phyloP scores from a whole-genome alignment of 2,329 filamentous ascomycete genomes.

The Hypoxylon rubiginosum region DNA sequence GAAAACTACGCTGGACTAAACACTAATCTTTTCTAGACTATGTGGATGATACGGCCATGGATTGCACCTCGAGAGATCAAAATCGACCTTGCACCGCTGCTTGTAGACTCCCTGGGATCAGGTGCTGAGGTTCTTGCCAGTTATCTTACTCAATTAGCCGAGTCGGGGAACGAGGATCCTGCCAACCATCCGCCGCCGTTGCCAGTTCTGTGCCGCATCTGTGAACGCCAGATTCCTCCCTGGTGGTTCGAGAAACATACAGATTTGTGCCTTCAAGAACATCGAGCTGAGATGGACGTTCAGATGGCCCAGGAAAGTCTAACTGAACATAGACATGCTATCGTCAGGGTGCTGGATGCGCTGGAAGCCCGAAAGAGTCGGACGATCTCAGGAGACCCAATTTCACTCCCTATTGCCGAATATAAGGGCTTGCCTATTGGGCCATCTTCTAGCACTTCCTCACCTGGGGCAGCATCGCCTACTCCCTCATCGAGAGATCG shows the following conservation, averaged over 20 bases:
- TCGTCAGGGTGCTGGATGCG: slow-evolving; percentile 94
- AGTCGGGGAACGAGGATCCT: slow-evolving; percentile 82
- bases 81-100: slow-evolving; percentile 88
- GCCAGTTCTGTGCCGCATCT: slow-evolving; percentile 94
- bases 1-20: slow-evolving; percentile 11
- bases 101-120: slow-evolving; percentile 93
- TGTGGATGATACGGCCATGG: slow-evolving; percentile 99
- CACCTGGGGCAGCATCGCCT: slow-evolving; percentile 78
- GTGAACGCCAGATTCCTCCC: slow-evolving; percentile 94
- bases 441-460: slow-evolving; percentile 76
- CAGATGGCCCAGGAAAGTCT: slow-evolving; percentile 95
- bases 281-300: slow-evolving; percentile 96
- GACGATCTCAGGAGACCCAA: slow-evolving; percentile 68
- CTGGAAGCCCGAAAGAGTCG: slow-evolving; percentile 83
- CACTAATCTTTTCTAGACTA: slow-evolving; percentile 73
- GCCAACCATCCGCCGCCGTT: slow-evolving; percentile 82
- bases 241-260: slow-evolving; percentile 99
- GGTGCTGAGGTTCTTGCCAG: slow-evolving; percentile 95
- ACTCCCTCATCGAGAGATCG: slow-evolving; percentile 79
- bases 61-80: slow-evolving; percentile 91
- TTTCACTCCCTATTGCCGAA: slow-evolving; percentile 73
- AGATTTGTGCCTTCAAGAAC: slow-evolving; percentile 94
- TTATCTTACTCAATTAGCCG: slow-evolving; percentile 90
- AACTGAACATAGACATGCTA: slow-evolving; percentile 91
- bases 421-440: slow-evolving; percentile 92